A percentile compares a stretch with the other conserved stretches of the same genome.
Evolutionary conservation across 2,329 filamentous ascomycete species (phyloP).

Genomic region (Dactylellina parvicollis): DNA sequence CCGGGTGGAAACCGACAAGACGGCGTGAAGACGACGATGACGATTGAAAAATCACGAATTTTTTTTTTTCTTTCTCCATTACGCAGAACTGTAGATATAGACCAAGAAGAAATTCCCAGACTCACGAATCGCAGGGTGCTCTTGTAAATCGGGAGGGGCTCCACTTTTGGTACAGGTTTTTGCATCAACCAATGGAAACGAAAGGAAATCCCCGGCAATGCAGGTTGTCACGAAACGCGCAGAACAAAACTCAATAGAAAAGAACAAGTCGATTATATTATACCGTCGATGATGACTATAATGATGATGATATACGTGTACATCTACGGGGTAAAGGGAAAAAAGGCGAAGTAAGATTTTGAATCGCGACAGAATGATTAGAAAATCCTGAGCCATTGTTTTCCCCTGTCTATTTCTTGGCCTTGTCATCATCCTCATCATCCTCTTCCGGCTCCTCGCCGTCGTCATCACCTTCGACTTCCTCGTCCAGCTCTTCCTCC

Average conservation of each 20-base stretch:
- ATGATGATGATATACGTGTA: too few relatives aligned
- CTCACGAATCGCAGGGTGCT: not conserved
- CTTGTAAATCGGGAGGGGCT: not conserved
- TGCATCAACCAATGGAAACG: slow-evolving; percentile 7
- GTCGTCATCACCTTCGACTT: slow-evolving; percentile 17
- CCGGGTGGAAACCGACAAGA: slow-evolving; percentile 50
- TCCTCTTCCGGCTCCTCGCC: slow-evolving; percentile 25
- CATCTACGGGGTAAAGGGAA: not conserved
- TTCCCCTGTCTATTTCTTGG: slow-evolving; percentile 36
- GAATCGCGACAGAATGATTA: not conserved
- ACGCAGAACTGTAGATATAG: not conserved
- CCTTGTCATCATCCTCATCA: slow-evolving; percentile 25
- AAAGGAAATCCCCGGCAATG: slow-evolving; percentile 3
- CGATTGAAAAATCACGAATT: slow-evolving; percentile 13
- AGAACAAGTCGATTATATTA: slow-evolving; percentile 3
- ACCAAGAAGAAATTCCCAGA: not conserved
- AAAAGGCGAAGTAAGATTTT: not conserved
- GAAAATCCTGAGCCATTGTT: not conserved
- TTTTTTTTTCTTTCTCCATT: not conserved
- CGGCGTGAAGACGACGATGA: slow-evolving; percentile 49
- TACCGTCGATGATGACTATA: not conserved
- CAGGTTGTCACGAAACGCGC: not conserved
- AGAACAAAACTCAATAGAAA: not conserved
- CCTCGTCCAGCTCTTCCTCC: slow-evolving; percentile 21
- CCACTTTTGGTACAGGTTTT: not conserved